Evolutionary conservation across 1,139 yeast species (phyloP).

Genomic region (Suhomyces atakaporum): DNA sequence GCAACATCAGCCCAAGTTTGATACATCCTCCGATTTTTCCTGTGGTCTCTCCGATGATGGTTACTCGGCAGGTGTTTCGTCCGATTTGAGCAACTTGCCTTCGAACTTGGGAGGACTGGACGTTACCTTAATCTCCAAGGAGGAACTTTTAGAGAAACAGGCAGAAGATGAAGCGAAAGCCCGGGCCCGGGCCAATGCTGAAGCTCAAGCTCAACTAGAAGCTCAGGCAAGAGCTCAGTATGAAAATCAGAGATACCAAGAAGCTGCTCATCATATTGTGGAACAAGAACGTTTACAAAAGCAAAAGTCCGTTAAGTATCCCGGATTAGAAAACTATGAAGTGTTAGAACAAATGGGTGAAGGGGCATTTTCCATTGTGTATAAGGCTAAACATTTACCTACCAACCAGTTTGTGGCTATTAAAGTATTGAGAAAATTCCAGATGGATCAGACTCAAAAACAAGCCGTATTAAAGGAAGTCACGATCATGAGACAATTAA

Average conservation of each 20-base stretch:
- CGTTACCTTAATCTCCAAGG: constrained; percentile 6
- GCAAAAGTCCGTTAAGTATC: constrained; percentile 44
- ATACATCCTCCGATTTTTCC: constrained; percentile 7
- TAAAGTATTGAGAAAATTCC: constrained; percentile 56
- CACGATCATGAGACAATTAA: constrained; percentile 56
- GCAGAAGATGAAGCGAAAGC: constrained; percentile 3
- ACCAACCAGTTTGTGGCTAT: constrained; percentile 57
- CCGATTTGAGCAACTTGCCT: constrained; percentile 11
- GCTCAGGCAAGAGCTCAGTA: constrained; percentile 9
- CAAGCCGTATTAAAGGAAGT: constrained; percentile 60
- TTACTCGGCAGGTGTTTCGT: neutral
- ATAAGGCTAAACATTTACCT: constrained; percentile 59
- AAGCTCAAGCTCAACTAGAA: constrained; percentile 12
- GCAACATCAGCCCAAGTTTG: constrained; percentile 2
- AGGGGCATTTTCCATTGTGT: constrained; percentile 91
- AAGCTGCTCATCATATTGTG: constrained; percentile 61
- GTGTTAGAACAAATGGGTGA: constrained; percentile 59
- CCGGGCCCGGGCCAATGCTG: constrained; percentile 8
- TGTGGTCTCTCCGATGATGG: constrained; percentile 1
- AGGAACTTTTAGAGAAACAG: neutral
- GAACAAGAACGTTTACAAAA: constrained; percentile 55
- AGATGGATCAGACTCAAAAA: constrained; percentile 55
- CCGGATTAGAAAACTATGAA: constrained; percentile 44
- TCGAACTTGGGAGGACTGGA: constrained; percentile 8
- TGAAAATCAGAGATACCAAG: constrained; percentile 42